Evolutionary conservation across 768 basidiomycete species (phyloP), one percentile per base, ranked within the genome.

Genomic region (Lepiota brunneoincarnata): DNA sequence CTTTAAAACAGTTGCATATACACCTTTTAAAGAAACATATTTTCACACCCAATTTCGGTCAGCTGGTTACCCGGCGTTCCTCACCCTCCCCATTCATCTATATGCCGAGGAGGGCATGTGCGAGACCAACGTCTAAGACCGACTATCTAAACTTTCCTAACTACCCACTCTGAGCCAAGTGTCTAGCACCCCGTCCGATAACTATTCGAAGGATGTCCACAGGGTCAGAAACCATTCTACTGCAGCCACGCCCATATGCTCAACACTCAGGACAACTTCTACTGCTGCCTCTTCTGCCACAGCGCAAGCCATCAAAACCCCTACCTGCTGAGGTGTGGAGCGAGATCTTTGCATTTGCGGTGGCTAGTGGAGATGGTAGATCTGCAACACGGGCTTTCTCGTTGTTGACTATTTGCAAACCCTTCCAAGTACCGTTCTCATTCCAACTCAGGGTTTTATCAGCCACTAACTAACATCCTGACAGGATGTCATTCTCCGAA

Each of bases 281-380:
- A 12, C 76, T 92, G 11, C 68, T 91, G 0, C 89, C 89, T 14
- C 75, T 92, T 15, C 75, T 91, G 11, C 88, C 87, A 11, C 65
- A 74, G 4, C 75, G 69, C 38, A 76, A 75, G 21, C 75, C 76
- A 15, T 58, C 76, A 44, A 81, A 77, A 57, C 70, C 81, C 24
- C 72, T 92, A 15, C 90, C 90, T 1, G 68, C 72, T 3, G 90
- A 91, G 70, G 64, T 91, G 57, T 91, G 90, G 90, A 70, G 76
- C 5, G 76, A 75, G 35, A 81, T 92, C 46, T 75, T 91, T 48
- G 64, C 69, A 26, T 72, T 69, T 61, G 70, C 69, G 3, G 58
- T 77, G 38, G 56, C 58, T 20, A 51, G 53, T 55, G 65, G 66
- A 41, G 55, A 58, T 17, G 45, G 58, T 21, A 60, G 61, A 43